Percentiles rank a stretch among this genome's conserved stretches.
phyloP scores from a whole-genome alignment of 768 basidiomycete genomes.

The Psilocybe tampanensis region DNA sequence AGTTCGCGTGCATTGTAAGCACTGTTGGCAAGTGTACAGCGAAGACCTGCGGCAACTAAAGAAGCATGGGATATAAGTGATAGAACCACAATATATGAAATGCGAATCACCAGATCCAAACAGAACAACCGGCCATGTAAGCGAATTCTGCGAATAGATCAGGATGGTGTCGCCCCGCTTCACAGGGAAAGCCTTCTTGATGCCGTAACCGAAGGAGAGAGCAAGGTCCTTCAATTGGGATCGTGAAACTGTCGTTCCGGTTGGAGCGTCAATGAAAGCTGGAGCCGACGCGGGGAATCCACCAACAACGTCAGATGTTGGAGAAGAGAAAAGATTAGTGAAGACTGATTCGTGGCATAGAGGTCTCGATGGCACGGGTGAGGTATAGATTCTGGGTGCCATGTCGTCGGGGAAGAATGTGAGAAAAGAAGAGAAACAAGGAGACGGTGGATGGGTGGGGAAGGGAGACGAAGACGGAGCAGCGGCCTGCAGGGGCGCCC shows the following conservation, averaged over 20 bases:
- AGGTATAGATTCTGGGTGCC: conserved; percentile 50
- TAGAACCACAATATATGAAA: neutral
- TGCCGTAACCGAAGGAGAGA: conserved; percentile 59
- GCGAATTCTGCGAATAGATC: conserved; percentile 70
- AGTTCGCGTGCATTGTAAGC: conserved; percentile 72
- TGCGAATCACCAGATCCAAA: conserved; percentile 43
- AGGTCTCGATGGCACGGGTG: conserved; percentile 38
- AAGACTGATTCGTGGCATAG: conserved; percentile 47
- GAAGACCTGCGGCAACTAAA: conserved; percentile 63
- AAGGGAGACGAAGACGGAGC: neutral
- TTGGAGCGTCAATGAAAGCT: conserved; percentile 69
- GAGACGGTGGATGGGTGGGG: neutral
- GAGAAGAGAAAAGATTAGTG: conserved; percentile 46
- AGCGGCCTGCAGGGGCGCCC: neutral
- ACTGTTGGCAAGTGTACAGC: conserved; percentile 74
- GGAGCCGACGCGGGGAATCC: conserved; percentile 43
- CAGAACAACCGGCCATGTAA: conserved; percentile 51
- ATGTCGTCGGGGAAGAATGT: conserved; percentile 22
- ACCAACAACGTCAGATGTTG: conserved; percentile 36
- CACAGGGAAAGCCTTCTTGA: conserved; percentile 36
- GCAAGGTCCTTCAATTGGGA: conserved; percentile 52
- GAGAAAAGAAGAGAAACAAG: conserved; percentile 12
- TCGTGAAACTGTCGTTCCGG: conserved; percentile 59
- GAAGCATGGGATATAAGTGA: conserved; percentile 16
- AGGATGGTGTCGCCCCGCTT: conserved; percentile 60